Evolutionary conservation across 176 grass and related monocot species (phyloP).

Genomic region (Poa pratensis): DNA sequence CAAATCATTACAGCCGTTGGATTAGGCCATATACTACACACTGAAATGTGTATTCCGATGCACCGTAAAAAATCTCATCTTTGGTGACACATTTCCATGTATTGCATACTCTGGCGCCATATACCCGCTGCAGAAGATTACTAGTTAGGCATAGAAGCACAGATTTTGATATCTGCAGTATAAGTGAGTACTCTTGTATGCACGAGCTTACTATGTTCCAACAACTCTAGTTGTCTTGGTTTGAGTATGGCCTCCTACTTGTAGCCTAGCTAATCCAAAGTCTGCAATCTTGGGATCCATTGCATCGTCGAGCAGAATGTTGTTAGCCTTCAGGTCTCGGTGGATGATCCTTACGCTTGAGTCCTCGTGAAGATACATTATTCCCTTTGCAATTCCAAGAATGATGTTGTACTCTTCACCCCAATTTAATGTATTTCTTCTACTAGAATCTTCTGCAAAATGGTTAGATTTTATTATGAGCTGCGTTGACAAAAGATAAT

Average conservation of each 20-base stretch:
- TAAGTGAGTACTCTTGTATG: neutral
- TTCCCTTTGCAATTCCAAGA: constrained; percentile 49
- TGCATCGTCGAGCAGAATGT: constrained; percentile 39
- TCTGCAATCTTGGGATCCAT: constrained; percentile 54
- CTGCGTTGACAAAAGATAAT: neutral
- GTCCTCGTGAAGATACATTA: constrained; percentile 59
- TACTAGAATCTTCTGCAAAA: constrained; percentile 30
- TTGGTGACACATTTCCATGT: constrained; percentile 41
- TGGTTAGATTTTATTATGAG: neutral
- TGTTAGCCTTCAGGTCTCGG: constrained; percentile 50
- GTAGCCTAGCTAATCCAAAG: constrained; percentile 47
- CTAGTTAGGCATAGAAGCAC: constrained; percentile 11
- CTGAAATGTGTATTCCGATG: too few relatives aligned
- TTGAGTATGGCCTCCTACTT: constrained; percentile 33
- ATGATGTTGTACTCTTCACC: constrained; percentile 41
- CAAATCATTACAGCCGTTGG: too few relatives aligned
- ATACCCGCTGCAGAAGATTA: constrained; percentile 41
- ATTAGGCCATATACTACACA: too few relatives aligned
- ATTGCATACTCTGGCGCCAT: constrained; percentile 53
- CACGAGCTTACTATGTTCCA: constrained; percentile 49
- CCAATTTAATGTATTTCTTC: constrained; percentile 37
- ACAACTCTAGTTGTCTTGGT: constrained; percentile 37
- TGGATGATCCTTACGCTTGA: constrained; percentile 59
- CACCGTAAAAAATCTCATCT: too few relatives aligned
- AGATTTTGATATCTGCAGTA: neutral